phyloP scores from a whole-genome alignment of 2,329 filamentous ascomycete genomes.

The Xylaria sp. region DNA sequence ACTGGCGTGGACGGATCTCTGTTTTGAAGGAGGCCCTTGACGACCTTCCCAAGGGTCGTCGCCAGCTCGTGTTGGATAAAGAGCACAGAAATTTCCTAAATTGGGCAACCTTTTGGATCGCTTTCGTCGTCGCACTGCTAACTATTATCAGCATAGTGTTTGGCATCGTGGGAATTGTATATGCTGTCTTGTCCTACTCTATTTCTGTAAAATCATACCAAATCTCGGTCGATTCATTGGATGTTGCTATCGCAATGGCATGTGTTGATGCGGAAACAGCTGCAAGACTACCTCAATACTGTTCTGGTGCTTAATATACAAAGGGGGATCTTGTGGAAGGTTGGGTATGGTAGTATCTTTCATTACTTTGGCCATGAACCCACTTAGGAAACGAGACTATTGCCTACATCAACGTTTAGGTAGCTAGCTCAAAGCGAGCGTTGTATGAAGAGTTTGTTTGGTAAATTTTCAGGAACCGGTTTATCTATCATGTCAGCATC shows the following conservation, averaged over 20 bases:
- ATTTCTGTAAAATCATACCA: slow-evolving; percentile 10
- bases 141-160: slow-evolving; percentile 25
- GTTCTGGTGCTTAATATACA: neutral
- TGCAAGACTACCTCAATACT: slow-evolving; percentile 19
- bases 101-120: slow-evolving; percentile 20
- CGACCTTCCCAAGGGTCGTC: neutral
- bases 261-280: slow-evolving; percentile 15
- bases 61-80: slow-evolving; percentile 16
- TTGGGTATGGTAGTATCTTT: too few relatives aligned
- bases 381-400: too few relatives aligned
- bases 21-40: slow-evolving; percentile 5
- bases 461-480: too few relatives aligned
- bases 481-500: too few relatives aligned
- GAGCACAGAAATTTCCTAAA: slow-evolving; percentile 17
- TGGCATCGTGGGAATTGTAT: slow-evolving; percentile 19
- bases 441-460: too few relatives aligned
- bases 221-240: slow-evolving; percentile 4
- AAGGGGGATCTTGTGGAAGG: neutral
- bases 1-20: slow-evolving; percentile 1
- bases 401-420: too few relatives aligned
- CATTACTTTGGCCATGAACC: too few relatives aligned
- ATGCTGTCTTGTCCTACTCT: slow-evolving; percentile 2
- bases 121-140: slow-evolving; percentile 18
- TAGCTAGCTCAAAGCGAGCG: too few relatives aligned
- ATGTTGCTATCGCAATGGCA: slow-evolving; percentile 20